Evolutionary conservation across 495 filamentous ascomycete genomes (phyloP).

Genomic region (Thermothielavioides terrestris): DNA sequence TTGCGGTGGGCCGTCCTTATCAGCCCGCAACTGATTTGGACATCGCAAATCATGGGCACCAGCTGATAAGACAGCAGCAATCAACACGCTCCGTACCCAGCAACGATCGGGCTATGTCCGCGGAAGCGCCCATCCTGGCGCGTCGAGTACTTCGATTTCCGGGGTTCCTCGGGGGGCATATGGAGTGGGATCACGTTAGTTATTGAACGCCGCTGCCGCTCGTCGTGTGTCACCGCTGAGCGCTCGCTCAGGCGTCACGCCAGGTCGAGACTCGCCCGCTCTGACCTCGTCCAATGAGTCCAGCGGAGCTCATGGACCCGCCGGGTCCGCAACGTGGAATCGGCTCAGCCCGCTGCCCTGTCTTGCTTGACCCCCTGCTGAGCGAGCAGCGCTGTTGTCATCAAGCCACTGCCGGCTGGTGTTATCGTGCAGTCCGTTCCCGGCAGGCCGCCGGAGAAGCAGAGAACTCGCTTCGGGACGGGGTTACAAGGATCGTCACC

Average conservation of each 20-base stretch:
- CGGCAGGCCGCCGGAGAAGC: conserved; percentile 5
- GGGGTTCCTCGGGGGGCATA: not conserved
- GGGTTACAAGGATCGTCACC: not conserved
- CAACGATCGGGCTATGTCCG: conserved; percentile 9
- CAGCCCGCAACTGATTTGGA: conserved; percentile 18
- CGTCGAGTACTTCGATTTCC: not conserved
- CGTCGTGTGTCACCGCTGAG: not conserved
- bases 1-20: conserved; percentile 21
- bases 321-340: too few species aligned
- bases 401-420: not conserved
- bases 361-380: not conserved
- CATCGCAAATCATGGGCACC: conserved; percentile 8
- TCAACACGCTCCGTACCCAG: not conserved
- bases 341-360: too few species aligned
- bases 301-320: too few species aligned
- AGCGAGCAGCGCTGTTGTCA: too few species aligned
- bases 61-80: conserved; percentile 19
- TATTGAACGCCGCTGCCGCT: too few species aligned
- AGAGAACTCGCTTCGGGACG: not conserved
- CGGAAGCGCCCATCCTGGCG: conserved; percentile 6
- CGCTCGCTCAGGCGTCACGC: not conserved
- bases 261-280: not conserved
- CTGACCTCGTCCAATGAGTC: not conserved
- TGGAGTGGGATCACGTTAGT: not conserved
- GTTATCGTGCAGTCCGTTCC: conserved; percentile 5